Evolutionary conservation across 768 basidiomycete species (phyloP), one percentile per base, ranked within the genome.

Genomic region (Rossbeevera mucosa): DNA sequence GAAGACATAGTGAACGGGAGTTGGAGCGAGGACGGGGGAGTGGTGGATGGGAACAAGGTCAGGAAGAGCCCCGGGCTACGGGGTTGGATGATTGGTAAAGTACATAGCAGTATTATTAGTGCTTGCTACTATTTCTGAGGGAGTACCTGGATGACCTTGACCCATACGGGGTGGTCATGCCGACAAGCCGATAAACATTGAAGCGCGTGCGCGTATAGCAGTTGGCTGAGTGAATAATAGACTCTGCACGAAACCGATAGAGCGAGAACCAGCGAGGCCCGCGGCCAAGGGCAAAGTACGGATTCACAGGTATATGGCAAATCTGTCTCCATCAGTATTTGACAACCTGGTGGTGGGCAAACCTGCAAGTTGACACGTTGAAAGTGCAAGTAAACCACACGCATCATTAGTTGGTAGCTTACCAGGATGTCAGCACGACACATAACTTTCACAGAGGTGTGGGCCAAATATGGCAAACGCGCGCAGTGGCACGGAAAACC

Each of bases 401-500:
- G 16, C 36, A 38, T 38, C 24, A 18, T 12, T 29, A 4, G 7
- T 21, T 42, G 13, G 16, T 24, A 45, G 9, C 52, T 54, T 44
- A 33, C 52, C 31, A 28, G 16, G 20, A 22, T 16, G 18, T 30
- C 41, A 54, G 33, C 8, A 24, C n/a, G 7, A 16, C 8, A 22
- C 13, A 16, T 12, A 21, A 22, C n/a, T 25, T 44, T 16, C 18
- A 3, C 22, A 43, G 22, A 22, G 28, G 46, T 33, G n/a, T 8
- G 20, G 18, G 21, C 58, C 59, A 44, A 69, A 59, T 60, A 28
- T 44, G 59, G 62, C 44, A 69, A 59, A 40, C 43, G 50, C 56
- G 42, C 55, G 21, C 41, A 56, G 66, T 64, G 66, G 62, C 66
- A 64, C 52, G 45, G 54, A 69, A 69, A 71, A 71, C 68, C 60